A percentile compares a stretch with the other conserved stretches of the same genome.
Conservation (phyloP, 2,329 filamentous ascomycete species). For the Trichophyton rubrum region DNA sequence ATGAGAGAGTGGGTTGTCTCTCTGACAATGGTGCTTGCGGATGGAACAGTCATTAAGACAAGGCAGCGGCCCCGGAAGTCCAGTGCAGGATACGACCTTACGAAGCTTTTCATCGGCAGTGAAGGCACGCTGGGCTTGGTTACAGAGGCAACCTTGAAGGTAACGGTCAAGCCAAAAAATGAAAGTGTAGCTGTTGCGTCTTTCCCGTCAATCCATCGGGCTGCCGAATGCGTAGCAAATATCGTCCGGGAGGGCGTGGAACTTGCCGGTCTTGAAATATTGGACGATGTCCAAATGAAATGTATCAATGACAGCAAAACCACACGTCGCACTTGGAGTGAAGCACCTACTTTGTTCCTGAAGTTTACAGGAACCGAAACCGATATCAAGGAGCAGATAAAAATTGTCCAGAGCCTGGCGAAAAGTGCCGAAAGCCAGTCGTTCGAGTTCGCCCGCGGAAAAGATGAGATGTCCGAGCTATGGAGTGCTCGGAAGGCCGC, state of each 20-base stretch:
- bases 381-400: constrained; percentile 52
- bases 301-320: constrained; percentile 46
- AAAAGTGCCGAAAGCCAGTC: constrained; percentile 42
- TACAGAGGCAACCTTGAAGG: constrained; percentile 78
- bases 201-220: constrained; percentile 52
- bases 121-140: constrained; percentile 86
- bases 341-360: constrained; percentile 60
- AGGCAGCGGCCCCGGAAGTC: constrained; percentile 78
- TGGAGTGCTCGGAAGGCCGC: constrained; percentile 68
- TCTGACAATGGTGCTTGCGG: constrained; percentile 76
- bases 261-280: constrained; percentile 80
- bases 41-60: constrained; percentile 83
- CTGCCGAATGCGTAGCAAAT: constrained; percentile 64
- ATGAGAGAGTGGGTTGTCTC: constrained; percentile 91
- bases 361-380: constrained; percentile 58
- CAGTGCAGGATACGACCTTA: constrained; percentile 84
- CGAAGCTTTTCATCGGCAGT: constrained; percentile 75
- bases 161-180: constrained; percentile 67
- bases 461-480: constrained; percentile 54
- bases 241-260: constrained; percentile 73
- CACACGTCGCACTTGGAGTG: constrained; percentile 48
- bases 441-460: constrained; percentile 55
- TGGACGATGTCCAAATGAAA: constrained; percentile 83
- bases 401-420: constrained; percentile 47
- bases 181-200: constrained; percentile 68